phyloP scores from a whole-genome alignment of 2,329 filamentous ascomycete species.

The Arthroderma sp. region DNA sequence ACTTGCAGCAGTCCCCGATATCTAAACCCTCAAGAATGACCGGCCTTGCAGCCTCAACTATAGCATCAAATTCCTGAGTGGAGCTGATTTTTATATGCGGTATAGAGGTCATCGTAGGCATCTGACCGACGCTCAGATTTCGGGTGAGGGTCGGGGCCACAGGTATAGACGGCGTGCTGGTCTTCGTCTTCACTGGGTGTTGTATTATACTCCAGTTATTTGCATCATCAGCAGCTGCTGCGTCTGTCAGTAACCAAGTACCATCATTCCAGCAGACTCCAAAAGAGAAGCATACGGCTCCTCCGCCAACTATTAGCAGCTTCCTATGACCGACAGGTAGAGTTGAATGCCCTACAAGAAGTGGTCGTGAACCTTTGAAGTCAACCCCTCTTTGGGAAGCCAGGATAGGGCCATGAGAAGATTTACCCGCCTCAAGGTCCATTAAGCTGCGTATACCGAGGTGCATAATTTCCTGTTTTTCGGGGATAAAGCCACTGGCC shows the following conservation, averaged over 20 bases:
- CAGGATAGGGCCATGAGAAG: conserved; percentile 15
- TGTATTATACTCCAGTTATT: conserved; percentile 24
- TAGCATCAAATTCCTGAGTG: conserved; percentile 43
- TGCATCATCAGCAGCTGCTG: conserved; percentile 10
- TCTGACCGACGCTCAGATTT: conserved; percentile 12
- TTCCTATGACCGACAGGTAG: conserved; percentile 34
- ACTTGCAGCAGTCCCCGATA: conserved; percentile 52
- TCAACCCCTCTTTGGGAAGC: conserved; percentile 10
- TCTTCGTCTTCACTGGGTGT: conserved; percentile 8
- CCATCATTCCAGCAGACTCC: conserved; percentile 70
- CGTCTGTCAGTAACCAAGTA: conserved; percentile 35
- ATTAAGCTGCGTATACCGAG: conserved; percentile 17
- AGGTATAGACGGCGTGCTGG: conserved; percentile 3
- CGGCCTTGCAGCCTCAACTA: conserved; percentile 48
- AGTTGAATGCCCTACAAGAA: conserved; percentile 58
- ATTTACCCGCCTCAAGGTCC: conserved; percentile 11
- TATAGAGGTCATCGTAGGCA: conserved; percentile 22
- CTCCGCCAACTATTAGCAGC: conserved; percentile 59
- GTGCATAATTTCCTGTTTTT: conserved; percentile 42
- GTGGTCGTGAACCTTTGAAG: conserved; percentile 40
- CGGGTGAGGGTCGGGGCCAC: conserved; percentile 1
- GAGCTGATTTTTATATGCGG: conserved; percentile 41
- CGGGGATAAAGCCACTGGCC: conserved; percentile 22
- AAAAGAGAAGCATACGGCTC: conserved; percentile 82
- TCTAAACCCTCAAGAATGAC: conserved; percentile 52